phyloP scores from a whole-genome alignment of 768 basidiomycete species.

The Thelephora aurantiotincta region DNA sequence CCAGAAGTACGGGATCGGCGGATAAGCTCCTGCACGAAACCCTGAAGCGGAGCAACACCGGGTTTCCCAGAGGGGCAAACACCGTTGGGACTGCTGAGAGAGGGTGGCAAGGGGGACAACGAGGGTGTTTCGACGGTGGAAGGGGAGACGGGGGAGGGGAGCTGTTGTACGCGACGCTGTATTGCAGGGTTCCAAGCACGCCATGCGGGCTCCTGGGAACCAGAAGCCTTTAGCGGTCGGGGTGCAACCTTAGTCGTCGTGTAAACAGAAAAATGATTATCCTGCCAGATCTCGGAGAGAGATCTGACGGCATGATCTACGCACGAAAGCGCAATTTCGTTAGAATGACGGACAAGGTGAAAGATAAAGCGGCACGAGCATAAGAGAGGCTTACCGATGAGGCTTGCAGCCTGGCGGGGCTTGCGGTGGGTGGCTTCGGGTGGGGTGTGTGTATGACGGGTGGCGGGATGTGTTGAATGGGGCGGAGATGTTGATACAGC shows the following conservation, averaged over 20 bases:
- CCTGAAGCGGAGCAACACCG: constrained; percentile 45
- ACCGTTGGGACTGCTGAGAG: constrained; percentile 12
- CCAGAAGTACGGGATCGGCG: constrained; percentile 77
- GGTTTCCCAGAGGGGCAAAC: constrained; percentile 8
- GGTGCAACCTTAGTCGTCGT: constrained; percentile 26
- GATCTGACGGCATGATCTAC: constrained; percentile 71
- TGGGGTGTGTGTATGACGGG: constrained; percentile 17
- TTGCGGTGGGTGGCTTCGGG: constrained; percentile 28
- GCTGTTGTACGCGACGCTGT: constrained; percentile 23
- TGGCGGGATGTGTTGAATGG: constrained; percentile 16
- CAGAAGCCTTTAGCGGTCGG: constrained; percentile 5
- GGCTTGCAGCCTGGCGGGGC: constrained; percentile 45
- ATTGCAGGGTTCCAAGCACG: constrained; percentile 3
- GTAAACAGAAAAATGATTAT: constrained; percentile 53
- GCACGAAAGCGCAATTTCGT: constrained; percentile 1
- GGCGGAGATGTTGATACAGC: constrained; percentile 35
- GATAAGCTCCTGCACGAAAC: constrained; percentile 82
- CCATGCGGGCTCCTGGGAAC: constrained; percentile 7
- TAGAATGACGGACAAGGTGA: constrained; percentile 6
- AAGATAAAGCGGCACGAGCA: background rate
- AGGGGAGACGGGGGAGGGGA: constrained; percentile 42
- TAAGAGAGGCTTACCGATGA: constrained; percentile 45
- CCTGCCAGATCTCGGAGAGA: constrained; percentile 68
- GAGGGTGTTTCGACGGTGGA: constrained; percentile 23
- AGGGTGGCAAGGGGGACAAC: constrained; percentile 16